Evolutionary conservation across 2,329 filamentous ascomycete species (phyloP), one percentile per base, ranked within the genome.

Genomic region (Lasiodiplodia sp.): DNA sequence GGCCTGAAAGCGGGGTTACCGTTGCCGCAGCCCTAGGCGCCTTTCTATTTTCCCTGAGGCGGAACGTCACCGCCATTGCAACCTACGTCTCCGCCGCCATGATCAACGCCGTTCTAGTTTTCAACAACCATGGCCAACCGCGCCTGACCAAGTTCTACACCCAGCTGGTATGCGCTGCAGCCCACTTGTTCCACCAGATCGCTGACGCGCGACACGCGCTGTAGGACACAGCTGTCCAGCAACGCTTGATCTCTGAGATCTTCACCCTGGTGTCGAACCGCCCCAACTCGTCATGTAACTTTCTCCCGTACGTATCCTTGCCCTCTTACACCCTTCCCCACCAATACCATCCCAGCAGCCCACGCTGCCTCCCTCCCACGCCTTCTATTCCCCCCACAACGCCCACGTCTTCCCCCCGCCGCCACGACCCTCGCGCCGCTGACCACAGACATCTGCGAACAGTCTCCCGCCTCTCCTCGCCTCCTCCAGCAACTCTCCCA

Each of bases 91-190:
- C 60, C 23, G 56, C 44, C 71, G 71, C 69, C 73, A 99, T 99
- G 96, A 98, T 99, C 81, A 99, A 97, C 86, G 96, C 96, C 38
- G 95, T 99, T 71, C 86, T 99, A 73, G 95, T 99, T 79, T 99
- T 99, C 86, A 99, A 99, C 78, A 97, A 97, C 84, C 93, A 95
- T 75, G 96, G 96, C 72, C 95, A 99, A 82, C 95, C 96, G 47
- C 91, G 96, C 68, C 87, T 99, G 79, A 98, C 95, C 75, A 98
- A 98, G 77, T 99, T 99, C 86, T 99, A 99, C 80, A 97, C 95
- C 2, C 95, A 98, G 79, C 89, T 99, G 73, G 95, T 97, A 82
- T 70, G 51, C 40, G 53, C 34, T 21, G 44, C 58, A 47, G 4
- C 52, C 12, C 4, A 21, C 44, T 18, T 38, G 28, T 40, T 23